Evolutionary conservation across 2,329 filamentous ascomycete genomes (phyloP).

Genomic region (Coniochaeta prunicola): DNA sequence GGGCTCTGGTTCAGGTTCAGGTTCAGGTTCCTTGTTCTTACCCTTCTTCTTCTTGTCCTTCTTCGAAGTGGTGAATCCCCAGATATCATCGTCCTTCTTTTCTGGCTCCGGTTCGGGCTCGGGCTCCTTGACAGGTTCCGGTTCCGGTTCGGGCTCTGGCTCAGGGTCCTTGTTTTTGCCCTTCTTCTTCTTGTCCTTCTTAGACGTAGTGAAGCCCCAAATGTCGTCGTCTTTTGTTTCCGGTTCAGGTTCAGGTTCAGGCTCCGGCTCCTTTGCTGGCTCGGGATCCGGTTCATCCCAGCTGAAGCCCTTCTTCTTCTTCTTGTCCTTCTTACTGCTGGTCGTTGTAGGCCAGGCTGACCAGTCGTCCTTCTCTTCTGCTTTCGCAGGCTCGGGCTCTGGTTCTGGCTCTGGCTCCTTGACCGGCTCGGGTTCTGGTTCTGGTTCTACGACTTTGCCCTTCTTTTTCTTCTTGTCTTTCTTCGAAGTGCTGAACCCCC

Average conservation of each 20-base stretch:
- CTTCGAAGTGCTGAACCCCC: slow-evolving; percentile 19
- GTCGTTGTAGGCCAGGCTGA: not conserved
- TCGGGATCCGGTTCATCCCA: slow-evolving; percentile 3
- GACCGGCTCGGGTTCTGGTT: slow-evolving; percentile 7
- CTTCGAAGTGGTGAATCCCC: slow-evolving; percentile 22
- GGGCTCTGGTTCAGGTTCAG: slow-evolving; percentile 27
- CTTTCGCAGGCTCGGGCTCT: slow-evolving; percentile 18
- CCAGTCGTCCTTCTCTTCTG: slow-evolving; percentile 8
- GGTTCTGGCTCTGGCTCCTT: slow-evolving; percentile 16
- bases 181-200: slow-evolving; percentile 19
- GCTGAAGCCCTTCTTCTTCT: slow-evolving; percentile 5
- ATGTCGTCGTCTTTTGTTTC: slow-evolving; percentile 20
- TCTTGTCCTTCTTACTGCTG: slow-evolving; percentile 18
- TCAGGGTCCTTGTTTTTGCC: slow-evolving; percentile 13
- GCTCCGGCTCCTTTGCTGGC: slow-evolving; percentile 8
- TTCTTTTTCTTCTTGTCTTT: slow-evolving; percentile 13
- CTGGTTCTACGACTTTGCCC: slow-evolving; percentile 6
- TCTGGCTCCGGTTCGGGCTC: slow-evolving; percentile 13
- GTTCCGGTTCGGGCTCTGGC: slow-evolving; percentile 25
- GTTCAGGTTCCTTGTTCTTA: slow-evolving; percentile 22
- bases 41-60: slow-evolving; percentile 33
- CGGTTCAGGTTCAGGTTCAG: slow-evolving; percentile 9
- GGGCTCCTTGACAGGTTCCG: not conserved
- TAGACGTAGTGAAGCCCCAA: slow-evolving; percentile 21
- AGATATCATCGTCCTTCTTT: slow-evolving; percentile 17